Conservation (phyloP, 306 rosid species). For the Hippophae rhamnoides region DNA sequence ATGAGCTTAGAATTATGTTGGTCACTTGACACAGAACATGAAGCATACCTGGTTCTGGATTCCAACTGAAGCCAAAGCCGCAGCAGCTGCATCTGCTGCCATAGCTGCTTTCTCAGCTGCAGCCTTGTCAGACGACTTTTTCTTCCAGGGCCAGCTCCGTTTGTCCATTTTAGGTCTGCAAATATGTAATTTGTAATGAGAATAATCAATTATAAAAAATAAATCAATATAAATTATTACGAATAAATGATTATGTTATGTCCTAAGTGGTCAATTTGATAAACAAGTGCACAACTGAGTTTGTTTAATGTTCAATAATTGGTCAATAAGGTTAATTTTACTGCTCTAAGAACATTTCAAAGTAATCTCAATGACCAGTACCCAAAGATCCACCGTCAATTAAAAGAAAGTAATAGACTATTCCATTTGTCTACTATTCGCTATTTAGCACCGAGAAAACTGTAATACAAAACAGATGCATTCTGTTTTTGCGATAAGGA, state of each 20-base stretch:
- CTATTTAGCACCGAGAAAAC: too few species aligned
- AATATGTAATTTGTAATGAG: constrained; percentile 1
- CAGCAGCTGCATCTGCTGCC: constrained; percentile 37
- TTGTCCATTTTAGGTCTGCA: constrained; percentile 58
- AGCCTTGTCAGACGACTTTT: constrained; percentile 77
- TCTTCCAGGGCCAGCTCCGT: constrained; percentile 99
- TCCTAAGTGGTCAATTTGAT: not conserved
- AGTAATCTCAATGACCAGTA: not conserved
- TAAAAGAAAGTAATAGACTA: not conserved
- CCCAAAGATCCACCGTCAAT: constrained; percentile 4
- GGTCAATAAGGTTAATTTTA: not conserved
- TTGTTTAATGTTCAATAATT: too few species aligned
- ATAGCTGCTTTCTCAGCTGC: constrained; percentile 56
- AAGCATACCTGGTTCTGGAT: constrained; percentile 47
- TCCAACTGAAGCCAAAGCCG: constrained; percentile 27
- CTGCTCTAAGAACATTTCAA: not conserved
- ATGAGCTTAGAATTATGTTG: not conserved
- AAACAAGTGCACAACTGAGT: too few species aligned
- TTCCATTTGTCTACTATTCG: too few species aligned
- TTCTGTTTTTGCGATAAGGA: too few species aligned
- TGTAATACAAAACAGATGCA: too few species aligned
- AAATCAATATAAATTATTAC: not conserved
- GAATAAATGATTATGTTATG: not conserved
- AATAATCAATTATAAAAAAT: constrained; percentile 7
- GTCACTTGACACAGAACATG: not conserved